Conservation (phyloP, 257 asterid genomes). For the Ilex asprella region DNA sequence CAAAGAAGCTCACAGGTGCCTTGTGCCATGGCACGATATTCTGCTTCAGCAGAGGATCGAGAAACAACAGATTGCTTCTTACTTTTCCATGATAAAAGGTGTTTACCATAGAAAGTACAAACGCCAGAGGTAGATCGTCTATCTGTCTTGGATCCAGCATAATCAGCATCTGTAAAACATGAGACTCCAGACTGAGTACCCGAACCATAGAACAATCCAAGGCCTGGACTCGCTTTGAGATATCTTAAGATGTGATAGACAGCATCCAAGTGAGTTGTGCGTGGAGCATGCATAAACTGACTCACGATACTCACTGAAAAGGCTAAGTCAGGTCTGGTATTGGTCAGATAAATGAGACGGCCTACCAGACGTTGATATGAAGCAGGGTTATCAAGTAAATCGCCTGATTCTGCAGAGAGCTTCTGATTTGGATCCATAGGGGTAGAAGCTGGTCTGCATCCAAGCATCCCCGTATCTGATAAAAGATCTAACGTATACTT, state of each 20-base stretch:
- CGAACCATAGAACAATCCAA: background rate
- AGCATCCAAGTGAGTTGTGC: background rate
- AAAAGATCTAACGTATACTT: too few relatives aligned
- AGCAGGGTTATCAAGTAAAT: too few relatives aligned
- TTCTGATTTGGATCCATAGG: too few relatives aligned
- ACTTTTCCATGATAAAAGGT: background rate
- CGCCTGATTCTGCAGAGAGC: too few relatives aligned
- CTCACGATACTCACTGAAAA: background rate
- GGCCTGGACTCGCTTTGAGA: background rate
- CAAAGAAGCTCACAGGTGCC: background rate
- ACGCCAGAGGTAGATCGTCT: too few relatives aligned
- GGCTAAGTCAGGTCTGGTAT: background rate
- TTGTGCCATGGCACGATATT: background rate
- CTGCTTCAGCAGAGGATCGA: background rate
- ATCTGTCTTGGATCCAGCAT: too few relatives aligned
- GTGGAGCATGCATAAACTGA: background rate
- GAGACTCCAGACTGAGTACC: background rate
- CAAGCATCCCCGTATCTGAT: background rate
- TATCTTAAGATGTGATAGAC: background rate
- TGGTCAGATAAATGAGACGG: too few relatives aligned
- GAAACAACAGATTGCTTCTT: background rate
- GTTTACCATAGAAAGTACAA: background rate
- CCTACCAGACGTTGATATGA: too few relatives aligned
- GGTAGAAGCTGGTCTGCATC: background rate
- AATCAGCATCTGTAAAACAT: background rate